Percentiles rank a stretch among this genome's conserved stretches.
These are phyloP conservation scores for Pythium aristosporum DNA, from an alignment of 352 stramenopile genomes.

Conservation along the genomic window DNA sequence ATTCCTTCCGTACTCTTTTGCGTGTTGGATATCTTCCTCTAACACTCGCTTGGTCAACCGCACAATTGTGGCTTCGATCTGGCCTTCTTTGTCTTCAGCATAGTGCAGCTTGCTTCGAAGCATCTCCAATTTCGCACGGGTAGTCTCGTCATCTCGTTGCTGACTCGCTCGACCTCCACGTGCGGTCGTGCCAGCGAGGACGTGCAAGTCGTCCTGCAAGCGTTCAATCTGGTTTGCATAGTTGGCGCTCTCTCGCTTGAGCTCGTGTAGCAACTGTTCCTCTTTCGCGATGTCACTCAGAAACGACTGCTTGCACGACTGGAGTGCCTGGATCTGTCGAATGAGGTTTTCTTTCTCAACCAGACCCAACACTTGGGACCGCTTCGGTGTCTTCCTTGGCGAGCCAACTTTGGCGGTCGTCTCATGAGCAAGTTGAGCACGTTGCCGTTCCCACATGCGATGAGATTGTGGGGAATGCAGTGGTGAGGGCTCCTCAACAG, in stretches of 20 bases:
- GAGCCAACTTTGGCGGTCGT: background rate
- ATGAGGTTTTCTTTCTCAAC: slow-evolving; percentile 45
- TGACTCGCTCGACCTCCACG: slow-evolving; percentile 14
- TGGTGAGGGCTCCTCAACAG: background rate
- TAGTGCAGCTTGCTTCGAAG: slow-evolving; percentile 57
- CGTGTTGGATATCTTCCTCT: slow-evolving; percentile 38
- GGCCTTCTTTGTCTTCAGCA: slow-evolving; percentile 61
- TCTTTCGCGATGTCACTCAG: slow-evolving; percentile 61
- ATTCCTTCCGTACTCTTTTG: slow-evolving; percentile 24
- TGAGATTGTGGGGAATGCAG: slow-evolving; percentile 8
- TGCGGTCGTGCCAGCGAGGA: slow-evolving; percentile 4
- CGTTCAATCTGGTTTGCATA: slow-evolving; percentile 59
- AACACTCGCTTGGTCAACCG: slow-evolving; percentile 71
- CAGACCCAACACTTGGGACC: slow-evolving; percentile 27
- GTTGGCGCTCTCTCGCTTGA: slow-evolving; percentile 46
- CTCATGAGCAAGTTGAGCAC: slow-evolving; percentile 2
- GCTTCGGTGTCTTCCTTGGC: slow-evolving; percentile 5
- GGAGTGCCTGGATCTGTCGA: slow-evolving; percentile 55
- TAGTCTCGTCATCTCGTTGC: slow-evolving; percentile 42
- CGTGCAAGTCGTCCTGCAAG: slow-evolving; percentile 30
- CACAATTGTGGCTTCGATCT: slow-evolving; percentile 73
- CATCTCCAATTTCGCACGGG: slow-evolving; percentile 53
- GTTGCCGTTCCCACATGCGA: slow-evolving; percentile 13
- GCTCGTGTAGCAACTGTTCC: slow-evolving; percentile 55
- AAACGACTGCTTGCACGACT: slow-evolving; percentile 67